Evolutionary conservation across 1,284 basidiomycete genomes (phyloP), one percentile per base, ranked within the genome.

Genomic region (Xerocomus minutiporus): DNA sequence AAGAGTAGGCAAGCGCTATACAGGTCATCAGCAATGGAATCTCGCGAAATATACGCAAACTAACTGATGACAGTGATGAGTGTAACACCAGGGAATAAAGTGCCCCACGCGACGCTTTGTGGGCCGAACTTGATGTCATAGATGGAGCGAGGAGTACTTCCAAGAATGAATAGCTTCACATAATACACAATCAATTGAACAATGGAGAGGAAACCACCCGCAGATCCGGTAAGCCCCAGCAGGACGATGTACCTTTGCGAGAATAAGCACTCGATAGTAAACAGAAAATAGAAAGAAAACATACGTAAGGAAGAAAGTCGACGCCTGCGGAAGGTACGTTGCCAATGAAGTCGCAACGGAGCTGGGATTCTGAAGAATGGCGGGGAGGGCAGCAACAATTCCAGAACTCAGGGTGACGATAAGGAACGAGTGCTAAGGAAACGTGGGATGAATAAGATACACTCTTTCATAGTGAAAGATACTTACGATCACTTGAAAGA

Each of bases 291-390:
- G 31, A 32, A 56, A 50, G 57, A 68, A 62, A 50, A 72, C 82
- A 57, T 74, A 94, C 73, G 92, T 94, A 50, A 98, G 77, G 86
- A 97, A 97, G 82, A 97, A 99, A 54, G 84, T 94, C 17, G 90
- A 92, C 0, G 93, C 90, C 56, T 80, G 70, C 0, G 96, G 96
- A 20, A 99, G 75, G 49, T 91, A 83, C 35, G 71, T 59, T 0
- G 93, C 88, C 45, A 97, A 77, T 8, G 89, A 70, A 0, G 71
- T 76, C 0, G 92, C 85, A 28, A 88, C 74, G 5, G 76, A 78
- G 1, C 73, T 71, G 0, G 89, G 86, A 61, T 86, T 78, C 46
- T 82, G 69, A 12, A 82, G 66, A 32, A 96, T 69, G n/a, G 75
- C 63, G 2, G 78, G 74, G 5, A 94, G 75, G 0, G 91, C 79